phyloP scores from a whole-genome alignment of 257 asterid genomes.

The Solanum virginianum region DNA sequence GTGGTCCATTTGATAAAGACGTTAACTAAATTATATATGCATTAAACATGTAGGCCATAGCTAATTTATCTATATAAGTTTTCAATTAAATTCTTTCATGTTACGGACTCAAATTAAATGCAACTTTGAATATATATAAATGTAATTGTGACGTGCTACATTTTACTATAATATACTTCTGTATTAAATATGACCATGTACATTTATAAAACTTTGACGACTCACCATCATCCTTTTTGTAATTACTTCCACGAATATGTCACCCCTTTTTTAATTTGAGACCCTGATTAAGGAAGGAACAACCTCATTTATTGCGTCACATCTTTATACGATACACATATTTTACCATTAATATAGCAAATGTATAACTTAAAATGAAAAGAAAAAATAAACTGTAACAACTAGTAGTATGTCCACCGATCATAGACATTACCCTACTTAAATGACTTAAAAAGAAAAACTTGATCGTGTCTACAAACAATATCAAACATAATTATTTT shows the following conservation, averaged over 20 bases:
- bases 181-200: background rate
- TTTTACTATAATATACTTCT: background rate
- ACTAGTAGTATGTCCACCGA: background rate
- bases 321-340: background rate
- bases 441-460: background rate
- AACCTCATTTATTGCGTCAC: accelerated
- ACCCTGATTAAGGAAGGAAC: too few species aligned
- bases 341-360: background rate
- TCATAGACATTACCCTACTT: background rate
- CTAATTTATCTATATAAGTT: background rate
- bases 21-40: background rate
- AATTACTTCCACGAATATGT: background rate
- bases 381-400: background rate
- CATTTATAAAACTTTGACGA: background rate
- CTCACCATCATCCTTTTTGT: background rate
- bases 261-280: background rate
- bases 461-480: background rate
- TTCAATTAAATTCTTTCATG: background rate
- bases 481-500: too few species aligned
- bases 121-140: background rate
- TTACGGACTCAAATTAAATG: background rate
- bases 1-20: background rate
- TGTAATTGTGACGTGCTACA: background rate
- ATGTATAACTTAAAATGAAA: background rate
- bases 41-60: background rate